phyloP scores from a whole-genome alignment of 1,139 yeast genomes.

The Suhomyces taliae region DNA sequence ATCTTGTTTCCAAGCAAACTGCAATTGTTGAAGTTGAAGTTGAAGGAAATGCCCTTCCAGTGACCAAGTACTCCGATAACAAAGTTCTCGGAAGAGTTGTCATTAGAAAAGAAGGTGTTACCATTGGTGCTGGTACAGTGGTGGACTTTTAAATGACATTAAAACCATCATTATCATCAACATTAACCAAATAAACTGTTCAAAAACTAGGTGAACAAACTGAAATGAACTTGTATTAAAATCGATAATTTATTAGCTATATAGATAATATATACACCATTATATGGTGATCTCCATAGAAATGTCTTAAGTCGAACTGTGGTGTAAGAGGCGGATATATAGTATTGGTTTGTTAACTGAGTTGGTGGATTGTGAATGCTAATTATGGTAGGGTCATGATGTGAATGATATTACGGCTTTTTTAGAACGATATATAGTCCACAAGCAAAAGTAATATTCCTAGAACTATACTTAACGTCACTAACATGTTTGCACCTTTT shows the following conservation, averaged over 20 bases:
- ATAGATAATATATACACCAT: too few relatives aligned
- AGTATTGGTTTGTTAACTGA: too few relatives aligned
- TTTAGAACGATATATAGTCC: constrained; percentile 51
- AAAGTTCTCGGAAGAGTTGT: constrained; percentile 78
- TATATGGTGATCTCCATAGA: too few relatives aligned
- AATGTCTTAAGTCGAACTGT: too few relatives aligned
- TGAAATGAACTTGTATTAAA: too few relatives aligned
- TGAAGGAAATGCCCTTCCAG: constrained; percentile 57
- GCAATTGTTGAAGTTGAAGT: constrained; percentile 73
- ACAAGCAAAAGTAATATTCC: constrained; percentile 64
- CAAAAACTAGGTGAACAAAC: too few relatives aligned
- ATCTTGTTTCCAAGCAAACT: constrained; percentile 68
- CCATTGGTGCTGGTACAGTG: constrained; percentile 85
- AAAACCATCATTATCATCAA: background rate
- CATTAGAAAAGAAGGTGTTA: constrained; percentile 78
- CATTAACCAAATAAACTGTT: too few relatives aligned
- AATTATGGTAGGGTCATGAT: too few relatives aligned
- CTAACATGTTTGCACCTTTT: constrained; percentile 65
- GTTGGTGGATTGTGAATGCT: too few relatives aligned
- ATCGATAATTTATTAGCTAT: too few relatives aligned
- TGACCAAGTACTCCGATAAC: constrained; percentile 59
- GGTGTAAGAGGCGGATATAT: too few relatives aligned
- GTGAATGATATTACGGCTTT: background rate
- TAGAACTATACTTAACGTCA: constrained; percentile 57
- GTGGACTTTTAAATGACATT: constrained; percentile 8